A percentile compares a stretch with the other conserved stretches of the same genome.
Evolutionary conservation across 2,329 filamentous ascomycete genomes (phyloP).

Genomic region (Drechslera avenae): DNA sequence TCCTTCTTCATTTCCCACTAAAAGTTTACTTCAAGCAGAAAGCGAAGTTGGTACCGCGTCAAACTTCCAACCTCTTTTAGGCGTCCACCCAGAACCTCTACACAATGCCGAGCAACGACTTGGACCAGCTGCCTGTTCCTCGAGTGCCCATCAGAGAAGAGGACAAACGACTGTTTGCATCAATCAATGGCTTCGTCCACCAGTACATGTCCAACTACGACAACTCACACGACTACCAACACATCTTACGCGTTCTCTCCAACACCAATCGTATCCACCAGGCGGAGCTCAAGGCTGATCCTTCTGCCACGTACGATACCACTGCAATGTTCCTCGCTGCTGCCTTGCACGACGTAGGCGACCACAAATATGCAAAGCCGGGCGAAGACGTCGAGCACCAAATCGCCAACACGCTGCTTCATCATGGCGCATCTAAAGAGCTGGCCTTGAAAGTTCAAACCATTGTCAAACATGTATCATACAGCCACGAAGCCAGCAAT

Average conservation of each 20-base stretch:
- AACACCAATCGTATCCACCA: conserved; percentile 70
- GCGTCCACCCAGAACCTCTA: background rate
- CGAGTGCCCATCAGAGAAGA: conserved; percentile 29
- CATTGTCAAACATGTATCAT: conserved; percentile 78
- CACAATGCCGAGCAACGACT: conserved; percentile 19
- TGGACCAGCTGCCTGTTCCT: conserved; percentile 22
- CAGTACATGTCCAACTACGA: conserved; percentile 59
- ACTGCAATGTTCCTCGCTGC: conserved; percentile 70
- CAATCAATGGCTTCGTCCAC: conserved; percentile 40
- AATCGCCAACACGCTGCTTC: conserved; percentile 61
- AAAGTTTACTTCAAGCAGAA: too few species aligned
- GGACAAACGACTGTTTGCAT: conserved; percentile 32
- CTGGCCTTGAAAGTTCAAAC: conserved; percentile 71
- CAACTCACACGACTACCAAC: conserved; percentile 84
- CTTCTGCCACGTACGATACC: conserved; percentile 53
- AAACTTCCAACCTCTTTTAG: background rate
- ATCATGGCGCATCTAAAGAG: conserved; percentile 59
- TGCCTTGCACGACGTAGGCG: conserved; percentile 76
- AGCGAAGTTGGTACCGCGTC: background rate
- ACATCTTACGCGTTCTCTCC: conserved; percentile 79
- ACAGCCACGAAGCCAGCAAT: conserved; percentile 72
- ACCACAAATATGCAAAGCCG: conserved; percentile 72
- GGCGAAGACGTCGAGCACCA: conserved; percentile 63
- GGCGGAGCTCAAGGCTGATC: conserved; percentile 51
- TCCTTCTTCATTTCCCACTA: too few species aligned